Percentiles rank a stretch among this genome's conserved stretches.
These are phyloP conservation scores for Knoxdaviesia capensis DNA, from an alignment of 2,329 filamentous ascomycete genomes.

Conservation along the genomic window DNA sequence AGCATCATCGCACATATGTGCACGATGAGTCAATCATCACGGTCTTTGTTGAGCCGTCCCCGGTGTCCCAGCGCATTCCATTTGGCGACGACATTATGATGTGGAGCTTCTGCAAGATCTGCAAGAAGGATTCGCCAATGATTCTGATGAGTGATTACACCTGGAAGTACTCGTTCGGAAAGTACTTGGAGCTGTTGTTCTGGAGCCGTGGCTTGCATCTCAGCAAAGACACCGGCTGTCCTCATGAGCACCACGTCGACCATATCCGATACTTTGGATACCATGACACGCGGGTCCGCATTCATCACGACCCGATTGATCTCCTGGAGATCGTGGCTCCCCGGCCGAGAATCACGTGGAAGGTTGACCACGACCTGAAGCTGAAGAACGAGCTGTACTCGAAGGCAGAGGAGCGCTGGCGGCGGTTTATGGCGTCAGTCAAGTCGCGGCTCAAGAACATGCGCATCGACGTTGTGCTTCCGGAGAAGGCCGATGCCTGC, in stretches of 20 bases:
- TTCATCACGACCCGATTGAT: conserved; percentile 85
- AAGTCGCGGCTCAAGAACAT: conserved; percentile 70
- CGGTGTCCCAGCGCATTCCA: conserved; percentile 27
- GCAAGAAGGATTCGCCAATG: conserved; percentile 73
- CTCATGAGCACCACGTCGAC: conserved; percentile 81
- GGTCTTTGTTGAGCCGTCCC: conserved; percentile 52
- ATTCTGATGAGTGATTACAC: conserved; percentile 84
- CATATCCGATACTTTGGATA: conserved; percentile 87
- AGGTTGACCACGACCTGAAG: conserved; percentile 80
- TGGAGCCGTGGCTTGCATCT: conserved; percentile 74
- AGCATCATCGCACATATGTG: conserved; percentile 92
- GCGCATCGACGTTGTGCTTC: conserved; percentile 73
- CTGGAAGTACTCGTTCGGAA: conserved; percentile 97
- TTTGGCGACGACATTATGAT: conserved; percentile 54
- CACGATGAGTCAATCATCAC: conserved; percentile 90
- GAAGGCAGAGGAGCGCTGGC: conserved; percentile 63
- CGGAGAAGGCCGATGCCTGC: conserved; percentile 70
- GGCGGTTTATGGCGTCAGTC: conserved; percentile 74
- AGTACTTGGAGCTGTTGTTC: conserved; percentile 93
- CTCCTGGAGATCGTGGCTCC: conserved; percentile 90
- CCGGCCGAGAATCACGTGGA: conserved; percentile 81
- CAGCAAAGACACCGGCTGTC: conserved; percentile 49
- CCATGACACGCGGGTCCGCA: conserved; percentile 63
- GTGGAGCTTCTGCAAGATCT: conserved; percentile 94
- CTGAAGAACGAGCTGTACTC: conserved; percentile 84